A percentile compares a stretch with the other conserved stretches of the same genome.
phyloP scores from a whole-genome alignment of 2,329 filamentous ascomycete genomes.

The Sporothrix euskadiensis region DNA sequence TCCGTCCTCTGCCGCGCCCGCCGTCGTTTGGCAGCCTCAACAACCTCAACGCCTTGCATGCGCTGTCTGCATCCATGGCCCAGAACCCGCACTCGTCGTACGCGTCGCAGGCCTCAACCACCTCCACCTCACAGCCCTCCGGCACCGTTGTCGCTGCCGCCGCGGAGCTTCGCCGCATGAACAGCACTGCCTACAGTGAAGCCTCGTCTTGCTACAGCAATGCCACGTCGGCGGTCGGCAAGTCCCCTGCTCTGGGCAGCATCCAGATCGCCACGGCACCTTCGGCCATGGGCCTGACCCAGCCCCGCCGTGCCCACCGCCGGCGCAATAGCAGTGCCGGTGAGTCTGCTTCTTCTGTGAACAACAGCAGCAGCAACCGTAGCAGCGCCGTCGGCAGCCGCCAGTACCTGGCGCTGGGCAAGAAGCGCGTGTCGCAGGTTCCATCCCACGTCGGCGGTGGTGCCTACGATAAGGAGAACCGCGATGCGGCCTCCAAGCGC shows the following conservation, averaged over 20 bases:
- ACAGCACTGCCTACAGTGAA: slow-evolving; percentile 51
- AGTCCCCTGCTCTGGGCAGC: background rate
- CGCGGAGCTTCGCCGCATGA: slow-evolving; percentile 58
- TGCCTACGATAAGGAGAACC: slow-evolving; percentile 27
- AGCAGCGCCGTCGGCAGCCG: slow-evolving; percentile 28
- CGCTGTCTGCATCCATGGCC: background rate
- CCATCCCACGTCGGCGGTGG: background rate
- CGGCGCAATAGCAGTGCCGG: slow-evolving; percentile 31
- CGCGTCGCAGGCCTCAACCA: background rate
- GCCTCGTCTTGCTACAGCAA: slow-evolving; percentile 42
- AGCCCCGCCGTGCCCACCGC: background rate
- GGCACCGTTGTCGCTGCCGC: slow-evolving; percentile 46
- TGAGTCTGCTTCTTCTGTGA: slow-evolving; percentile 16
- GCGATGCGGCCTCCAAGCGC: background rate
- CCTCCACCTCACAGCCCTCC: background rate
- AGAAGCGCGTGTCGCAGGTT: slow-evolving; percentile 19
- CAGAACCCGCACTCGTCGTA: background rate
- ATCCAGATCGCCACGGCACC: background rate
- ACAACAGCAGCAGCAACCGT: background rate
- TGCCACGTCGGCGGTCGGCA: slow-evolving; percentile 29
- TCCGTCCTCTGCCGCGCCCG: slow-evolving; percentile 25
- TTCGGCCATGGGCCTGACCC: background rate
- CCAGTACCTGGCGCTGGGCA: slow-evolving; percentile 32
- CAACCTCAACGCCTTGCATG: background rate
- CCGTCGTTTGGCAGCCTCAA: slow-evolving; percentile 17